Evolutionary conservation across 768 basidiomycete genomes (phyloP), one percentile per base, ranked within the genome.

Genomic region (Suillus alpinus): DNA sequence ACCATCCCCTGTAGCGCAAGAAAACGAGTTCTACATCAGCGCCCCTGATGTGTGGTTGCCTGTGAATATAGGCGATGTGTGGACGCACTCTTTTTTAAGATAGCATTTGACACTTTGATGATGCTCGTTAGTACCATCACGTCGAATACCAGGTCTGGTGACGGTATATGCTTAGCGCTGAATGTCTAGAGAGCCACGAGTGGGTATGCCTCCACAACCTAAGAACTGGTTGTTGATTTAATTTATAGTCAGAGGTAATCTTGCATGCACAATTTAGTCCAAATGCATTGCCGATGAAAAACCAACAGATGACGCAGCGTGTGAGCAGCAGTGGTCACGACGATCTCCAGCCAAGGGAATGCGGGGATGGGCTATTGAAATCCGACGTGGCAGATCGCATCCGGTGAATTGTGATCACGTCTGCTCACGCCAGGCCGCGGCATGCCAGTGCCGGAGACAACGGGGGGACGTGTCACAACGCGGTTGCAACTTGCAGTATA

Each of bases 51-150:
- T 34, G 10, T 32, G 39, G 18, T 53, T 32, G 55, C 41, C 20
- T n/a, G n/a, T n/a, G n/a, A n/a, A n/a, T n/a, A n/a, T 14, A 23
- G 31, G 36, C 36, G 39, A 34, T 1, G 20, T 4, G 20, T 20
- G 41, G 31, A 40, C 72, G 61, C 47, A 70, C 71, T 63, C 49
- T 57, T 56, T 39, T 50, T 56, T 47, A 64, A 16, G 13, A 31
- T 10, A 26, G 23, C 3, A 40, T 55, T 18, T 23, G 46, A 20
- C 3, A 23, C 12, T 3, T 34, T 1, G 12, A 14, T 3, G 13
- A 64, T 57, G 44, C 44, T 39, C 46, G 51, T 53, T 56, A 57
- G 37, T 18, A 18, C 55, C 68, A 71, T 68, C 56, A 32, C 6
- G 49, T 12, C 36, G 8, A 49, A 6, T 39, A 20, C 26, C 3